Conservation (phyloP, 345 rosid species). For the Lumnitzera littorea region DNA sequence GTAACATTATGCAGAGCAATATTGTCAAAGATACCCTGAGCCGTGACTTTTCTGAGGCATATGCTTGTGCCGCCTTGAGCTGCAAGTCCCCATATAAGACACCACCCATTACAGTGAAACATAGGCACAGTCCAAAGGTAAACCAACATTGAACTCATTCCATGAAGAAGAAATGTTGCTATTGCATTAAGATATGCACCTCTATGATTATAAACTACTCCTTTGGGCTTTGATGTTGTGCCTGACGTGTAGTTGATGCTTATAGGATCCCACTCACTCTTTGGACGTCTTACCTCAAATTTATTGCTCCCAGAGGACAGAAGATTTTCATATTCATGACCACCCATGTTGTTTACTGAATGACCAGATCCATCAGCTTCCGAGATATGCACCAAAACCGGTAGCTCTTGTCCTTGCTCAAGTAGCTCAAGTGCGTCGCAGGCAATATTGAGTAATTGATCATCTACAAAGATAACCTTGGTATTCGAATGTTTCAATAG, state of each 20-base stretch:
- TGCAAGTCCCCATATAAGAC: slow-evolving; percentile 77
- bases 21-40: slow-evolving; percentile 47
- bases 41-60: slow-evolving; percentile 54
- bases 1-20: slow-evolving; percentile 53
- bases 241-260: slow-evolving; percentile 83
- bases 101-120: slow-evolving; percentile 97
- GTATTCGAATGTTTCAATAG: slow-evolving; percentile 53
- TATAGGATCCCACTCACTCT: slow-evolving; percentile 73
- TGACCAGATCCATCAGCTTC: slow-evolving; percentile 17
- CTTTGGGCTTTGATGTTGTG: slow-evolving; percentile 78
- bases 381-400: slow-evolving; percentile 38
- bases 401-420: slow-evolving; percentile 24
- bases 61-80: slow-evolving; percentile 83
- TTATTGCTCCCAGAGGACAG: slow-evolving; percentile 28
- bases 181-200: slow-evolving; percentile 82
- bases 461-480: slow-evolving; percentile 53
- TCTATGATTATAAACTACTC: slow-evolving; percentile 80
- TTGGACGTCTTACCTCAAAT: slow-evolving; percentile 41
- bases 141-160: slow-evolving; percentile 41
- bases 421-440: slow-evolving; percentile 45
- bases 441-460: slow-evolving; percentile 43
- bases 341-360: not conserved
- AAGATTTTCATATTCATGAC: slow-evolving; percentile 43
- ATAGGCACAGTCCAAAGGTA: slow-evolving; percentile 91
- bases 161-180: slow-evolving; percentile 48